phyloP scores from a whole-genome alignment of 1,139 yeast species.

The Zygosaccharomyces sapae region DNA sequence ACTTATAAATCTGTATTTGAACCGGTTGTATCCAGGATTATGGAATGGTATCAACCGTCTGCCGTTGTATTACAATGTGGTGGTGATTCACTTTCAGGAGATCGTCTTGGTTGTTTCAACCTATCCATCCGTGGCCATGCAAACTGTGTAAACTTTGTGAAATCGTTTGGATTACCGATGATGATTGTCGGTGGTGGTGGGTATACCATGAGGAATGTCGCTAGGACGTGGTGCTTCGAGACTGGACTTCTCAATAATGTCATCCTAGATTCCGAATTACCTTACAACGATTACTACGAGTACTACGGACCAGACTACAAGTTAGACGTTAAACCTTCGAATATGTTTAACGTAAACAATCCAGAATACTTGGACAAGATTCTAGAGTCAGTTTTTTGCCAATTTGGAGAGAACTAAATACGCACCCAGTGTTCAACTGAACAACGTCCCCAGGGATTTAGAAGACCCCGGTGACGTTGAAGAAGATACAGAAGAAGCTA shows the following conservation, averaged over 20 bases:
- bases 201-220: slow-evolving; percentile 93
- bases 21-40: slow-evolving; percentile 73
- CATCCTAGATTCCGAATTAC: slow-evolving; percentile 73
- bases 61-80: slow-evolving; percentile 91
- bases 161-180: slow-evolving; percentile 82
- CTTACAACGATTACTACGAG: slow-evolving; percentile 94
- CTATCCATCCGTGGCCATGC: slow-evolving; percentile 92
- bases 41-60: slow-evolving; percentile 92
- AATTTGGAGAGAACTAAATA: slow-evolving; percentile 85
- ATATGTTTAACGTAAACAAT: slow-evolving; percentile 94
- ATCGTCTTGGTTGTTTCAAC: slow-evolving; percentile 87
- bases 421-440: slow-evolving; percentile 95
- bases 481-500: slow-evolving; percentile 67
- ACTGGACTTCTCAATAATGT: slow-evolving; percentile 84
- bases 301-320: slow-evolving; percentile 96
- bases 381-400: slow-evolving; percentile 65
- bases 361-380: slow-evolving; percentile 90
- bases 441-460: slow-evolving; percentile 79
- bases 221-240: slow-evolving; percentile 94
- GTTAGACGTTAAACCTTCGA: slow-evolving; percentile 87
- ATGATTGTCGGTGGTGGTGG: slow-evolving; percentile 98
- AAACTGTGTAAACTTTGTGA: slow-evolving; percentile 86
- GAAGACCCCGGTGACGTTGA: slow-evolving; percentile 82
- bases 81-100: slow-evolving; percentile 90
- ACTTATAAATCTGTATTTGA: slow-evolving; percentile 86